Evolutionary conservation across 306 rosid genomes (phyloP), one percentile per base, ranked within the genome.

Genomic region (Adenanthera pavonina): DNA sequence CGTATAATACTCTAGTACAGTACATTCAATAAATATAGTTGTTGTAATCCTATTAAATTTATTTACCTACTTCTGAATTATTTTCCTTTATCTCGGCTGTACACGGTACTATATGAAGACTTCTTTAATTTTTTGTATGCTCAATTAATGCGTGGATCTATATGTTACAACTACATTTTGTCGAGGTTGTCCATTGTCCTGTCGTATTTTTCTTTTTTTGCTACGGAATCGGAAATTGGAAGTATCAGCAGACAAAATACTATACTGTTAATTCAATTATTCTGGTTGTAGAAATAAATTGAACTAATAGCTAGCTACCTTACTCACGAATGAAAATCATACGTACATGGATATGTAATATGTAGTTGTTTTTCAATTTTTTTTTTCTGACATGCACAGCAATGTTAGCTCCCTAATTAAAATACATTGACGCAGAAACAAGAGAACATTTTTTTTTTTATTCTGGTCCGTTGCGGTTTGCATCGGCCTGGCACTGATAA

Each of bases 21-120:
- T 25, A 25, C 43, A 59, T 7, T 36, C 65, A 59, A 25, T 59
- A 59, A 59, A 59, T 59, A 25, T 36, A 59, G 65, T 59, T 11
- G 65, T 59, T 59, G 65, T 59, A 59, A 59, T 59, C 65, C 62
- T 36, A 59, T 59, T 59, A 59, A 59, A 59, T 59, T 25, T 59
- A 59, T 59, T 25, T 25, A 59, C 65, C 65, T 3, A 59, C 65
- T 59, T 25, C 36, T 20, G 6, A 19, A 2, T 7, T 8, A 59
- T 59, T 59, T 10, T 2, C 36, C 15, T 25, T 9, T 25, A 25
- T 25, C 15, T 43, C 46, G 9, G 30, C 30, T 25, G 30, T 25
- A 25, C 35, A 2, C 12, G 0, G 62, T 4, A 1, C 7, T 6
- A 8, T 19, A 19, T 56, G 33, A 40, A 40, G 3, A 40, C 43